phyloP scores from a whole-genome alignment of 2,329 filamentous ascomycete genomes.

The Botryotinia convoluta region DNA sequence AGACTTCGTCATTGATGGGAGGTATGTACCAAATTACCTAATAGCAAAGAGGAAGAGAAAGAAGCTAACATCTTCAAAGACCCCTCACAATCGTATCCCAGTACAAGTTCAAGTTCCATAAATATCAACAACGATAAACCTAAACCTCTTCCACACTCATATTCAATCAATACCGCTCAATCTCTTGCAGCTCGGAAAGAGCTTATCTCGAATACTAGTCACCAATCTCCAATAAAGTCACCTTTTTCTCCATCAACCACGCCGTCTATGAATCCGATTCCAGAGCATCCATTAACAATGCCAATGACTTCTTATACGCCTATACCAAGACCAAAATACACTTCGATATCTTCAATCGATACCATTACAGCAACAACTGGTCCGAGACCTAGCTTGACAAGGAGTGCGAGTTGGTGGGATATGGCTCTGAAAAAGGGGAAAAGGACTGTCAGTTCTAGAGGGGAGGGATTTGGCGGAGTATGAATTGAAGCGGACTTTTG shows the following conservation, averaged over 20 bases:
- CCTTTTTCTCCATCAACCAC: neutral
- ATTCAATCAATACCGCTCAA: slow-evolving; percentile 4
- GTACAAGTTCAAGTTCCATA: neutral
- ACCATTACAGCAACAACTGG: neutral
- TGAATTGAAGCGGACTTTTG: neutral
- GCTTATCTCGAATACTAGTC: neutral
- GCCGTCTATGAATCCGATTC: slow-evolving; percentile 2
- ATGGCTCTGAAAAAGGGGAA: slow-evolving; percentile 4
- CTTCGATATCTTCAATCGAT: slow-evolving; percentile 4
- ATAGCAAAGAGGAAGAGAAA: too few relatives aligned
- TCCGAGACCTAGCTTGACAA: slow-evolving; percentile 3
- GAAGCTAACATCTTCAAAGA: neutral
- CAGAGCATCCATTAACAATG: neutral
- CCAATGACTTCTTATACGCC: neutral
- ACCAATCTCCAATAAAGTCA: neutral
- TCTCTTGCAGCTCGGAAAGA: slow-evolving; percentile 11
- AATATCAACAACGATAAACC: neutral
- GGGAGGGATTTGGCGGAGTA: neutral
- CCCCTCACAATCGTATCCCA: neutral
- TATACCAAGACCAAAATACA: neutral
- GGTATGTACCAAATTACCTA: neutral
- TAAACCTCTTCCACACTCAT: neutral
- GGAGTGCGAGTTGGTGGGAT: slow-evolving; percentile 9
- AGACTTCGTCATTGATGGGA: neutral
- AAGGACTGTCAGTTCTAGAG: neutral